These are phyloP conservation scores for Cardiospermum halicacabum DNA, from an alignment of 345 rosid genomes.

Conservation along the genomic window DNA sequence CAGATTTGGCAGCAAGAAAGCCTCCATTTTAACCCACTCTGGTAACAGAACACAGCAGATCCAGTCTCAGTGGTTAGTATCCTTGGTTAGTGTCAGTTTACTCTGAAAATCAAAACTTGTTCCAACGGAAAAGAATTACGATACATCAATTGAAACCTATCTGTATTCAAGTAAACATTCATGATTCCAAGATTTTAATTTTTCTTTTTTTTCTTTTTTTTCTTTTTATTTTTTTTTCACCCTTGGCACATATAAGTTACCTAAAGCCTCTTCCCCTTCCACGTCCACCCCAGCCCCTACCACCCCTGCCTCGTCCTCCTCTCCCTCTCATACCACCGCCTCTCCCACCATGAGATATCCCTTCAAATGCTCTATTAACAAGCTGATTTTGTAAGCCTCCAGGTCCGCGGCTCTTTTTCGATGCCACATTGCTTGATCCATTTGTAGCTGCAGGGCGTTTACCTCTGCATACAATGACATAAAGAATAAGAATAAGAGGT, in stretches of 20 bases:
- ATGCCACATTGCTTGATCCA: slow-evolving; percentile 42
- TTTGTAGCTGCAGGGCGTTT: slow-evolving; percentile 68
- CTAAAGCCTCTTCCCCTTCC: slow-evolving; percentile 62
- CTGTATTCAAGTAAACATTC: not conserved
- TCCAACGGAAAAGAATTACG: slow-evolving; percentile 10
- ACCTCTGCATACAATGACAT: slow-evolving; percentile 39
- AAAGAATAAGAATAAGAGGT: slow-evolving; percentile 4
- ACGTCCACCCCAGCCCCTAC: slow-evolving; percentile 54
- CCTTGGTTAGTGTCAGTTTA: slow-evolving; percentile 12
- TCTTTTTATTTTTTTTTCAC: too few species aligned
- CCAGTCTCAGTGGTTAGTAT: slow-evolving; percentile 5
- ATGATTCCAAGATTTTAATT: slow-evolving; percentile 9
- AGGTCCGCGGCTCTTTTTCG: slow-evolving; percentile 70
- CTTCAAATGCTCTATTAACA: slow-evolving; percentile 85
- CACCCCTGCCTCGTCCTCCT: slow-evolving; percentile 51
- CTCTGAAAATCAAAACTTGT: slow-evolving; percentile 14
- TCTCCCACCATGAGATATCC: slow-evolving; percentile 73
- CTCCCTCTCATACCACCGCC: slow-evolving; percentile 68
- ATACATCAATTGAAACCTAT: slow-evolving; percentile 18
- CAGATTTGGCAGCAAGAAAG: not conserved
- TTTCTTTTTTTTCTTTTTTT: too few species aligned
- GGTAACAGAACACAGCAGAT: not conserved
- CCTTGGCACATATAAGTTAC: slow-evolving; percentile 16
- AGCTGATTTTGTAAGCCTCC: slow-evolving; percentile 73
- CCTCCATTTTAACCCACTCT: not conserved